Base-by-base conservation (phyloP, 768 basidiomycete genomes). In the Austroboletus eburneus region DNA sequence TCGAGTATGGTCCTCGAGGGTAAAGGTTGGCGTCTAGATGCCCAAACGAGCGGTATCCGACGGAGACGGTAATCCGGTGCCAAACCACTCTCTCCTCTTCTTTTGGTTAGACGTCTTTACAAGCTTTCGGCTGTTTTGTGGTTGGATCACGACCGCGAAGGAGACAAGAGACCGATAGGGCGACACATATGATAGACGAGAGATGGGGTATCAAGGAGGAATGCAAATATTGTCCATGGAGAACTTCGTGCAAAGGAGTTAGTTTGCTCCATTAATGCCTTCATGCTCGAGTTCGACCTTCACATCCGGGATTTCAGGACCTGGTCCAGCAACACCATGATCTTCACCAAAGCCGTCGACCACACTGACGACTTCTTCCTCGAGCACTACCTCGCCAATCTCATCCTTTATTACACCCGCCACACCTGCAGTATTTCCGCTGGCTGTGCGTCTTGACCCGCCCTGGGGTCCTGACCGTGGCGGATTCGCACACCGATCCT, bases 401-500 rank as follows among this genome's bases (percentile, higher is more conserved):
- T 63, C 60, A 36, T 36, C 45, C 1, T 21, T 23, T 20, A 50
- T 48, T 23, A 41, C 27, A 10, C 52, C 55, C 16, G 48, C 52
- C 13, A 54, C 56, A 25, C 42, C 45, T 9, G 39, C 52, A 12
- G 67, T 65, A 36, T 73, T 72, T 10, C 72, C 71, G 30, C 73
- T 72, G 14, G 71, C 70, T 18, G 82, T 73, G 41, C 68, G 66
- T 50, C 79, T 74, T 8, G 72, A 69, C 2, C 74, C 81, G 45
- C 86, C 87, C 61, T 87, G 86, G 14, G 85, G 85, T 25, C 87
- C 87, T 5, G 86, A 85, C 41, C 90, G 79, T 9, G 91, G 92
- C 27, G 91, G 85, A 67, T 94, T 94, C 24, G 92, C 94, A 66
- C 93, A 97, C 29, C 93, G 80, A 61, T 96, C 93, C 65, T 96